phyloP scores from a whole-genome alignment of 2,329 filamentous ascomycete species.

The Phialophora expanda region DNA sequence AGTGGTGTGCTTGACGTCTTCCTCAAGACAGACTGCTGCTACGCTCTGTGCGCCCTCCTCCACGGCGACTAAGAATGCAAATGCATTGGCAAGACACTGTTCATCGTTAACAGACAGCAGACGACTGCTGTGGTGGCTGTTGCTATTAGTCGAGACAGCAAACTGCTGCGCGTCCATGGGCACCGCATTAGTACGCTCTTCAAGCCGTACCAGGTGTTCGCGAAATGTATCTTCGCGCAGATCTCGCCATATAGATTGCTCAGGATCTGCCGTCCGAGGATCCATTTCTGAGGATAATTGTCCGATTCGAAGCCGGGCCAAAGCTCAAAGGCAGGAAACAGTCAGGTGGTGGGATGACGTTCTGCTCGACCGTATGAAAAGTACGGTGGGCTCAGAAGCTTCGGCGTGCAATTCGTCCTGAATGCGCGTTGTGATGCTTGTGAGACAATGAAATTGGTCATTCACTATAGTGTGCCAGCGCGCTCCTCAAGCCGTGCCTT shows the following conservation, averaged over 20 bases:
- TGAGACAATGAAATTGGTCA: background rate
- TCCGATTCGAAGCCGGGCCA: background rate
- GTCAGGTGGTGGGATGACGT: background rate
- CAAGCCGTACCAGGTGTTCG: constrained; percentile 31
- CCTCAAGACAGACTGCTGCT: constrained; percentile 43
- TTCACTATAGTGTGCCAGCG: background rate
- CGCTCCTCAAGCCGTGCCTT: too few relatives aligned
- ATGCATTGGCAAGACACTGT: constrained; percentile 42
- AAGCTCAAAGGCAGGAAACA: background rate
- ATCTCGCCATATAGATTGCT: constrained; percentile 35
- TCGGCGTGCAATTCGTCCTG: background rate
- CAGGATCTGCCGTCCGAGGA: constrained; percentile 26
- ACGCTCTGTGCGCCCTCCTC: constrained; percentile 41
- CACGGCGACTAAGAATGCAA: constrained; percentile 42
- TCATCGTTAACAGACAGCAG: constrained; percentile 34
- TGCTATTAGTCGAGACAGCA: constrained; percentile 5
- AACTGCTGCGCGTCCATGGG: constrained; percentile 22
- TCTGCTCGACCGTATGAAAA: background rate
- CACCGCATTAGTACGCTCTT: constrained; percentile 29
- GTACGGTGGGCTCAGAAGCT: background rate
- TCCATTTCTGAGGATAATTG: constrained; percentile 6
- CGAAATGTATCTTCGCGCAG: constrained; percentile 34
- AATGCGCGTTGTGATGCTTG: too few relatives aligned
- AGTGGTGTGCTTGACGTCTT: constrained; percentile 22
- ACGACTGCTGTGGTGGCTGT: background rate